These are phyloP conservation scores for Cercophora newfieldiana DNA, from an alignment of 495 filamentous ascomycete species.

Conservation along the genomic window DNA sequence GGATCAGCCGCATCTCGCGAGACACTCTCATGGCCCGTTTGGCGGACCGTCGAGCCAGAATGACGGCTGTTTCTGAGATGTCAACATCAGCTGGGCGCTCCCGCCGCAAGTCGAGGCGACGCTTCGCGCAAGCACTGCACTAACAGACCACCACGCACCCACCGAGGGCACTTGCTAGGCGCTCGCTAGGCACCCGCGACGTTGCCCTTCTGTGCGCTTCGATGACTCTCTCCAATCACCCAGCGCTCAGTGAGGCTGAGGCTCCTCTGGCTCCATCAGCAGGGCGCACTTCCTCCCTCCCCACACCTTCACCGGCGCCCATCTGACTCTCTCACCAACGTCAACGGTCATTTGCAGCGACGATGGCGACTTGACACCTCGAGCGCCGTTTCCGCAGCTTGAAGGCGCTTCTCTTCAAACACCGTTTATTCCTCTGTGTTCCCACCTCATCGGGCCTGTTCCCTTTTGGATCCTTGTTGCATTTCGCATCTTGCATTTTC, in stretches of 20 bases:
- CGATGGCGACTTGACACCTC: conserved; percentile 22
- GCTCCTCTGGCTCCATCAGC: conserved; percentile 38
- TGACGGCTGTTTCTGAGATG: conserved; percentile 20
- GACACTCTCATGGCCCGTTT: conserved; percentile 14
- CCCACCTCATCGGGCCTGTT: conserved; percentile 13
- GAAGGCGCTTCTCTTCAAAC: conserved; percentile 15
- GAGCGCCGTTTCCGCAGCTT: conserved; percentile 7
- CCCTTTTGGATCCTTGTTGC: conserved; percentile 5
- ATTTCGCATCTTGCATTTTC: conserved; percentile 9
- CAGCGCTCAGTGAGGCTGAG: conserved; percentile 36
- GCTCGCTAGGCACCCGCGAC: conserved; percentile 31
- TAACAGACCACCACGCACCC: conserved; percentile 17
- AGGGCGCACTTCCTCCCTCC: conserved; percentile 29
- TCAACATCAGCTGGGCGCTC: conserved; percentile 20
- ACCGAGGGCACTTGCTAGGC: conserved; percentile 25
- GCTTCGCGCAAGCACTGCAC: not conserved
- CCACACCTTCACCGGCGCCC: conserved; percentile 29
- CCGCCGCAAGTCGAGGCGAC: conserved; percentile 4
- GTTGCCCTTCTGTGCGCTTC: conserved; percentile 30
- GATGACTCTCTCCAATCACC: conserved; percentile 34
- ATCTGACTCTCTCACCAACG: conserved; percentile 38
- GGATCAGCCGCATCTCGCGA: conserved; percentile 12
- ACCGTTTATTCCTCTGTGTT: conserved; percentile 19
- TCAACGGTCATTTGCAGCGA: conserved; percentile 31
- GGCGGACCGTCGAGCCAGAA: not conserved